A percentile compares a stretch with the other conserved stretches of the same genome.
Evolutionary conservation across 306 rosid species (phyloP).

Genomic region (Neltuma alba): DNA sequence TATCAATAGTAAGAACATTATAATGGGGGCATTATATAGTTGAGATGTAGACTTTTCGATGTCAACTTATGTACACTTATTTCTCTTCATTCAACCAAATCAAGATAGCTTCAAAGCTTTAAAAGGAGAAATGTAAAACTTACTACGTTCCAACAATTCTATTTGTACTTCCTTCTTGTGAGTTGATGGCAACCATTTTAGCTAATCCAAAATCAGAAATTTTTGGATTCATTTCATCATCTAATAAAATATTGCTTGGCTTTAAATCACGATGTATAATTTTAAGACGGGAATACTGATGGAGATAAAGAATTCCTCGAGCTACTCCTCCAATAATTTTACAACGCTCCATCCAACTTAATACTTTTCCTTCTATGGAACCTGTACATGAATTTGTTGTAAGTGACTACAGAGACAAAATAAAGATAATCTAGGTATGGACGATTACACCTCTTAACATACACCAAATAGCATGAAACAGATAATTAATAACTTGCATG

Average conservation of each 20-base stretch:
- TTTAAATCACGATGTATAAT: slow-evolving; percentile 50
- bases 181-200: slow-evolving; percentile 26
- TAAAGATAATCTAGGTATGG: neutral
- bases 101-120: neutral
- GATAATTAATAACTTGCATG: neutral
- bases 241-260: slow-evolving; percentile 46
- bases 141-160: slow-evolving; percentile 51
- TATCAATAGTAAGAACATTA: neutral
- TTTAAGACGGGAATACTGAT: slow-evolving; percentile 47
- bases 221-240: slow-evolving; percentile 39
- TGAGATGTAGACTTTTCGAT: neutral
- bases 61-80: neutral
- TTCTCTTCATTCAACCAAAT: neutral
- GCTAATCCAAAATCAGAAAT: slow-evolving; percentile 54
- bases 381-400: neutral
- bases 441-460: too few species aligned
- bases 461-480: too few species aligned
- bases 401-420: too few species aligned
- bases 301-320: slow-evolving; percentile 47
- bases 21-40: too few species aligned
- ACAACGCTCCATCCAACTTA: neutral
- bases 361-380: neutral
- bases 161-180: slow-evolving; percentile 35
- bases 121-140: neutral
- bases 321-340: slow-evolving; percentile 23